These are phyloP conservation scores for Lactarius tabidus DNA, from an alignment of 768 basidiomycete species.

Conservation along the genomic window DNA sequence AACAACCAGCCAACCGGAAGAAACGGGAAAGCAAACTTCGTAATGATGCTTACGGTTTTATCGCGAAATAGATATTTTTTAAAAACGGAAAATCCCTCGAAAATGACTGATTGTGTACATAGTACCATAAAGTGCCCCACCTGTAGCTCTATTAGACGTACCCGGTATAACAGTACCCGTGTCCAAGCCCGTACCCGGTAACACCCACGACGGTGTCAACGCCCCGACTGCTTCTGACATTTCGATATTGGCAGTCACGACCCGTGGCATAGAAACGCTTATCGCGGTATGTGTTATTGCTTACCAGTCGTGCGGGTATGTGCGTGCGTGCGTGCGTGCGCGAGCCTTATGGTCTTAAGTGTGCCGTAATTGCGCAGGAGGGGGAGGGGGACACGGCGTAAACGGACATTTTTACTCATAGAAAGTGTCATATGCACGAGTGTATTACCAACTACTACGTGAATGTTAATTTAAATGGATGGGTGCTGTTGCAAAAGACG, in stretches of 20 bases:
- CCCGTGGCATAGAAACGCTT: slow-evolving; percentile 2
- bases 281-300: neutral
- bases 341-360: neutral
- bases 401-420: neutral
- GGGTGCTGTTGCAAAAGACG: neutral
- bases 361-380: slow-evolving; percentile 9
- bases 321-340: neutral
- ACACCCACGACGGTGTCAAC: neutral
- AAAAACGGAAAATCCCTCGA: too few relatives aligned
- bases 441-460: neutral
- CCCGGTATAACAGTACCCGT: too few relatives aligned
- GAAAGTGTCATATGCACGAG: neutral
- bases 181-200: too few relatives aligned
- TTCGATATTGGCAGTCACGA: slow-evolving; percentile 8
- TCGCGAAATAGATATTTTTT: too few relatives aligned
- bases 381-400: neutral
- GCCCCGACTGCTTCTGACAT: too few relatives aligned
- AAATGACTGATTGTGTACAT: too few relatives aligned
- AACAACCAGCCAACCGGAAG: too few relatives aligned
- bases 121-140: too few relatives aligned
- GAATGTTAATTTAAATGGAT: neutral
- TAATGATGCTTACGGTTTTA: too few relatives aligned
- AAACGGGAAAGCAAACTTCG: too few relatives aligned
- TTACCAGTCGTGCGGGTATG: neutral
- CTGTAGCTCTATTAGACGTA: too few relatives aligned